Evolutionary conservation across 306 rosid genomes (phyloP).

Genomic region (Myrica gale): DNA sequence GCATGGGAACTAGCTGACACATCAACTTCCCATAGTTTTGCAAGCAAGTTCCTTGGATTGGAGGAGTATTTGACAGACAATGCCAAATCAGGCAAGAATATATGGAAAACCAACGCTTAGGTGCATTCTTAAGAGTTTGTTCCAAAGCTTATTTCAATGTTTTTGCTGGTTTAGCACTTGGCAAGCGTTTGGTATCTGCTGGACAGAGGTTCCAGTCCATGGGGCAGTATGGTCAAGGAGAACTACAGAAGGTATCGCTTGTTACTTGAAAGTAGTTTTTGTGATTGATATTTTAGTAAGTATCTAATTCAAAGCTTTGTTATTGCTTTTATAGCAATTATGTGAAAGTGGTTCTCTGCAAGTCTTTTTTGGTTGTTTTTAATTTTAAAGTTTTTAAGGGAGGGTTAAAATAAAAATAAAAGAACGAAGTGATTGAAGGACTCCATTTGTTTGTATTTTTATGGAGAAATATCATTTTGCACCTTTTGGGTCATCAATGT

Average conservation of each 20-base stretch:
- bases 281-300: background rate
- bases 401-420: too few relatives aligned
- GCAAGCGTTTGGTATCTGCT: conserved; percentile 76
- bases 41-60: conserved; percentile 59
- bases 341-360: background rate
- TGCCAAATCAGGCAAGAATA: conserved; percentile 72
- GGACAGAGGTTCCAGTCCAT: conserved; percentile 91
- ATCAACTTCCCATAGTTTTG: conserved; percentile 62
- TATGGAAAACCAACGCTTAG: conserved; percentile 15
- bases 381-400: too few relatives aligned
- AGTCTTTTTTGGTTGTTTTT: too few relatives aligned
- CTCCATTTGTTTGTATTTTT: too few relatives aligned
- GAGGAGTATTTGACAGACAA: conserved; percentile 52
- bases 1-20: conserved; percentile 92
- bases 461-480: too few relatives aligned
- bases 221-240: conserved; percentile 95
- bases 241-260: conserved; percentile 69
- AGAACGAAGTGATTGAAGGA: too few relatives aligned
- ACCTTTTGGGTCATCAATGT: too few relatives aligned
- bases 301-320: background rate
- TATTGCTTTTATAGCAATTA: background rate
- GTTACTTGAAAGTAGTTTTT: conserved; percentile 18
- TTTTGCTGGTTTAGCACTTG: conserved; percentile 59
- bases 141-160: conserved; percentile 29
- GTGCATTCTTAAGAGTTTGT: conserved; percentile 23